These are phyloP conservation scores for Diaporthe citrichinensis DNA, from an alignment of 2,329 filamentous ascomycete genomes.

Conservation along the genomic window DNA sequence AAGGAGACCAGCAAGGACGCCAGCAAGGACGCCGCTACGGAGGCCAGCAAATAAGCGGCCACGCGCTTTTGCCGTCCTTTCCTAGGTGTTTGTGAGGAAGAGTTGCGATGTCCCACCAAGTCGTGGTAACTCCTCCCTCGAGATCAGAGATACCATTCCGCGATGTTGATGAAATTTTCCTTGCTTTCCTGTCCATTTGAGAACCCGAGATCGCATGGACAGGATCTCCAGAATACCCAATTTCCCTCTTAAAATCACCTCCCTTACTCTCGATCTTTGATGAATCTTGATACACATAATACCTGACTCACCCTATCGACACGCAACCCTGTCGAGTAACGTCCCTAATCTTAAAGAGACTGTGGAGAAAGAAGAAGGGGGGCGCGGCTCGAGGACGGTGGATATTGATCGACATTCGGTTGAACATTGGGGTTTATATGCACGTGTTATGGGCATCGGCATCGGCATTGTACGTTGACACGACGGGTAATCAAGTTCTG, in stretches of 20 bases:
- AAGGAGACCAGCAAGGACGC: neutral
- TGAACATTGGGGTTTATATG: slow-evolving; percentile 17
- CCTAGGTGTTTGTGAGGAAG: slow-evolving; percentile 9
- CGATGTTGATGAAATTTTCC: slow-evolving; percentile 40
- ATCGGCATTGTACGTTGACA: slow-evolving; percentile 27
- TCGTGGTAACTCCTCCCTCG: slow-evolving; percentile 42
- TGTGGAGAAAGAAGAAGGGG: slow-evolving; percentile 21
- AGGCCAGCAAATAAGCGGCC: slow-evolving; percentile 32
- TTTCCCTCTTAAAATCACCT: slow-evolving; percentile 23
- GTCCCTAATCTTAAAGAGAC: slow-evolving; percentile 30
- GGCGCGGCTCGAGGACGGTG: slow-evolving; percentile 2
- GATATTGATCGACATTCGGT: slow-evolving; percentile 1
- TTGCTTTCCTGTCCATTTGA: slow-evolving; percentile 37
- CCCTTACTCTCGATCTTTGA: slow-evolving; percentile 23
- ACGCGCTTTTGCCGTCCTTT: neutral
- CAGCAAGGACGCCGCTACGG: neutral
- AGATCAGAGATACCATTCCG: slow-evolving; percentile 30
- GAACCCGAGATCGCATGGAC: slow-evolving; percentile 32
- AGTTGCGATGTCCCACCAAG: slow-evolving; percentile 28
- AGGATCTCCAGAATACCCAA: slow-evolving; percentile 43
- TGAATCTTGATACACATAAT: slow-evolving; percentile 24
- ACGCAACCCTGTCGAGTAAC: slow-evolving; percentile 19
- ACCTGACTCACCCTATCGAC: slow-evolving; percentile 10
- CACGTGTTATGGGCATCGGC: slow-evolving; percentile 17
- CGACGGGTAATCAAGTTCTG: slow-evolving; percentile 24